Base-by-base conservation (phyloP, 78 protist genomes). In the Dictyostelium brefeldianum region DNA sequence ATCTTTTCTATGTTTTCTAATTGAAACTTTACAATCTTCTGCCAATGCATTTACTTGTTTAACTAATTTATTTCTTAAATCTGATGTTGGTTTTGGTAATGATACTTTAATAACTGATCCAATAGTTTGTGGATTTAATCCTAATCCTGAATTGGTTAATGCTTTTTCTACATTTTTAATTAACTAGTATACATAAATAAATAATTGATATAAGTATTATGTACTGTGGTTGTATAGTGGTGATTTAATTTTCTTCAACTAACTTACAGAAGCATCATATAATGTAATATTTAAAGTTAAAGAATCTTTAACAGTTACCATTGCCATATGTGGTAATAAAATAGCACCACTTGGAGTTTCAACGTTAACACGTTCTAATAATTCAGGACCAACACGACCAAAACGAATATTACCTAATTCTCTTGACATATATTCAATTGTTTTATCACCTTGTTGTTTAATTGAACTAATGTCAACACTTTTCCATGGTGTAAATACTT, bases 1-100 rank as follows among this genome's bases (percentile, higher is more conserved):
- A 53, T 84, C 92, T 62, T 84, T 84, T 54, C 92, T 53, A 18
- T 84, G 92, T 84, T 77, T 73, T 74, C 82, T 71, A 29, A 84
- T 74, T 22, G 77, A 74, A 14, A 71, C 92, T 47, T 82, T 82
- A 2, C 79, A 65, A 48, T 82, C 56, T 36, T 62, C 46, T 47
- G 64, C 56, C 1, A 31, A 41, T n/a, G 79, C 6, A 17, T 75
- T 71, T 36, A 59, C 92, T 46, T 47, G 48, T 62, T 84, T 84
- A 43, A 74, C 47, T 27, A 84, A 43, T 43, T 54, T 84, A 46
- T 54, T 46, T 27, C 92, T 31, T 29, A 84, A 70, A 5, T 84
- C 92, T 84, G 74, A 82, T 29, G 92, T 84, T 84, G 92, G 92
- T 75, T 56, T 84, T 51, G 90, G 90, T 56, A 83, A 56, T 36